Evolutionary conservation across 2,329 filamentous ascomycete genomes (phyloP), one percentile per base, ranked within the genome.

Genomic region (Pseudocercospora pini-densiflorae): DNA sequence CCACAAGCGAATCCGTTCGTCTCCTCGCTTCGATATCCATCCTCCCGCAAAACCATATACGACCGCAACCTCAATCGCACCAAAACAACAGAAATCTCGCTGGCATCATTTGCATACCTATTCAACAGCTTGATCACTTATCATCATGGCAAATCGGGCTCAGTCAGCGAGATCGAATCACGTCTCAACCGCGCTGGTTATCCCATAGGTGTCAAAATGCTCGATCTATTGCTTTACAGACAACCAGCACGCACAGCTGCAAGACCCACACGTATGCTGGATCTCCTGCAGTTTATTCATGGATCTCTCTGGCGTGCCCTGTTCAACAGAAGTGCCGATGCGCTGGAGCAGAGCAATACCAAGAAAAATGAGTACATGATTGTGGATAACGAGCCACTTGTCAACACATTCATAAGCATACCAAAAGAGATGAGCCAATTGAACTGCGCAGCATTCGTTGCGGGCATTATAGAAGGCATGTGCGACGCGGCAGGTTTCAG

Each of bases 321-420:
- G 58, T 99, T 99, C 80, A 89, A 88, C 43, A 91, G 94, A 1
- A 90, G 94, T 63, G 95, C 95, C 29, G 94, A 98, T 81, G 91
- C 93, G 19, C 89, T 99, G 65, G 95, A 99, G 82, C 94, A 95
- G 81, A 92, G 89, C 66, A 90, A 92, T 8, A 88, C 90, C 61
- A 94, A 93, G 61, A 90, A 92, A 8, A 93, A 95, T 73, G 94
- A 98, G 83, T 99, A 98, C 84, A 98, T 99, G 94, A 95, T 99
- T 74, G 92, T 94, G 74, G 95, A 99, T 82, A 98, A 99, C 81
- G 95, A 98, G 78, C 95, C 95, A 23, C 85, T 98, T 59, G 94
- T 98, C 45, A 98, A 97, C 80, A 90, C 91, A 69, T 98, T 95
- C 82, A 91, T 99, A 77, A 93, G 89, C 74, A 91, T 98, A 61